Percentiles rank a stretch among this genome's conserved stretches.
Evolutionary conservation across 2,329 filamentous ascomycete genomes (phyloP).

Genomic region (Pestalotiopsis sp.): DNA sequence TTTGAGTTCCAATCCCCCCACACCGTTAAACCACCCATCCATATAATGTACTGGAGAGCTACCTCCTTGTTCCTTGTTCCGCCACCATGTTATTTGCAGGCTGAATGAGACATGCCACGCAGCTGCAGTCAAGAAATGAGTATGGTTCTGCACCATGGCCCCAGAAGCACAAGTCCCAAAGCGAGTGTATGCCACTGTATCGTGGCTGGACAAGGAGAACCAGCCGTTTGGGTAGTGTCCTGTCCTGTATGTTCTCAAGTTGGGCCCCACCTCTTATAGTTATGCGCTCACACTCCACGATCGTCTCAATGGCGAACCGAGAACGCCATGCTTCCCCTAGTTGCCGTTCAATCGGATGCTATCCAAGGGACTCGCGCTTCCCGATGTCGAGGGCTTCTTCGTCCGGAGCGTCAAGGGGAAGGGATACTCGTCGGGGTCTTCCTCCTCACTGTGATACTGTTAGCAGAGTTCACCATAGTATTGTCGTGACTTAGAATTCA

Average conservation of each 20-base stretch:
- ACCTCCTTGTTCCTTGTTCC: neutral
- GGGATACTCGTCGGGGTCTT: constrained; percentile 78
- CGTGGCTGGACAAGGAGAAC: neutral
- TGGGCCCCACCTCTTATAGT: neutral
- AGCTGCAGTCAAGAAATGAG: neutral
- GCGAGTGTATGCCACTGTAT: neutral
- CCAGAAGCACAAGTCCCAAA: neutral
- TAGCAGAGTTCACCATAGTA: neutral
- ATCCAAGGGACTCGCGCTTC: constrained; percentile 44
- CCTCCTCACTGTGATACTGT: constrained; percentile 71
- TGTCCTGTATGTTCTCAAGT: neutral
- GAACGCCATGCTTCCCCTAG: constrained; percentile 22
- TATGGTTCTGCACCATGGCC: neutral
- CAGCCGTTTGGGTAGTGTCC: neutral
- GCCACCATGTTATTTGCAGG: neutral
- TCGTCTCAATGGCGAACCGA: neutral
- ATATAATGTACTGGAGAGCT: neutral
- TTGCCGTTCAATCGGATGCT: constrained; percentile 44
- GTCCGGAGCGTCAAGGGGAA: constrained; percentile 62
- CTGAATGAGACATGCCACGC: neutral
- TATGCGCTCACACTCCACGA: neutral
- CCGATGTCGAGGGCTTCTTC: constrained; percentile 44
- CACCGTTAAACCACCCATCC: neutral
- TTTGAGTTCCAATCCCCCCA: neutral
- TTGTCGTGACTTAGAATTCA: neutral